Percentiles rank a stretch among this genome's conserved stretches.
Evolutionary conservation across 257 asterid species (phyloP).

Genomic region (Ligustrum vulgare): DNA sequence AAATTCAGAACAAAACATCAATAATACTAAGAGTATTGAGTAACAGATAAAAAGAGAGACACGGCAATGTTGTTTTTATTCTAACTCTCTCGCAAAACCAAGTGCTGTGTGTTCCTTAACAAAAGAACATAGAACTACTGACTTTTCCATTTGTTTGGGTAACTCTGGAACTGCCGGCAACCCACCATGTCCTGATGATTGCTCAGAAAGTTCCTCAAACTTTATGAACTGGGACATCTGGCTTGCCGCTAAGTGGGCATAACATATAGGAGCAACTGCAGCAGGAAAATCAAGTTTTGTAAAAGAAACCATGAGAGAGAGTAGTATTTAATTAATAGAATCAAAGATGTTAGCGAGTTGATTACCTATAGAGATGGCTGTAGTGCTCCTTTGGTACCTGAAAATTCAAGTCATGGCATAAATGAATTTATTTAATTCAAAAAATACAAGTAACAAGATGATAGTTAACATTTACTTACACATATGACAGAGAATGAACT

Average conservation of each 20-base stretch:
- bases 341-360: not conserved
- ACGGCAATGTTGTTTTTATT: not conserved
- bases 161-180: constrained; percentile 38
- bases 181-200: constrained; percentile 51
- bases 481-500: constrained; percentile 69
- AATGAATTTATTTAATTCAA: not conserved
- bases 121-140: constrained; percentile 62
- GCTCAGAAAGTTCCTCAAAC: constrained; percentile 58
- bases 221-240: constrained; percentile 62
- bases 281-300: not conserved
- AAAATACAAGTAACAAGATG: not conserved
- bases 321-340: not conserved
- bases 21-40: too few species aligned
- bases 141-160: constrained; percentile 33
- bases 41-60: too few species aligned
- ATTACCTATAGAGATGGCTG: constrained; percentile 84
- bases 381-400: constrained; percentile 88
- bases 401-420: not conserved
- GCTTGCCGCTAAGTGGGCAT: constrained; percentile 73
- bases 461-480: constrained; percentile 39
- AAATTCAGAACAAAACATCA: not conserved
- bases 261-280: constrained; percentile 75
- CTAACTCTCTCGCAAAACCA: not conserved
- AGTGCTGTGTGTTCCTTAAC: constrained; percentile 26
- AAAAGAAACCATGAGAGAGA: not conserved